Evolutionary conservation across 345 rosid species (phyloP).

Genomic region (Salix udensis): DNA sequence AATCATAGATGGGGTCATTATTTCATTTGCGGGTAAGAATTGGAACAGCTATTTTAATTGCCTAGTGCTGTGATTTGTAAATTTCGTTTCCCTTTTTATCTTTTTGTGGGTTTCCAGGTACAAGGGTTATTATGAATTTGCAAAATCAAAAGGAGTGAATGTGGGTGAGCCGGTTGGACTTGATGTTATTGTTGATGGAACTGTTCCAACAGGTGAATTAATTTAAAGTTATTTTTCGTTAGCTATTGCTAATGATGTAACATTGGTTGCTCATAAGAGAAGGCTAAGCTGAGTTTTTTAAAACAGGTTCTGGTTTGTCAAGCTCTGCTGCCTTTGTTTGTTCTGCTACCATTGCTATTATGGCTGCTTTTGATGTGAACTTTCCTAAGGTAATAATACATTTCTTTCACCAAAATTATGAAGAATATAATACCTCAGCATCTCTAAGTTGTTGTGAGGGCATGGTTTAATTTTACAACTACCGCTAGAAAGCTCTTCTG

Average conservation of each 20-base stretch:
- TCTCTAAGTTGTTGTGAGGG: neutral
- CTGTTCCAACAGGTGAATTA: slow-evolving; percentile 76
- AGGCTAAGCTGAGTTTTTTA: neutral
- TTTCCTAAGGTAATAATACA: slow-evolving; percentile 60
- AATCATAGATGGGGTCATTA: slow-evolving; percentile 95
- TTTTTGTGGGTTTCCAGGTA: slow-evolving; percentile 44
- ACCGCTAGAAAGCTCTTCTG: neutral
- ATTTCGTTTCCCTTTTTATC: neutral
- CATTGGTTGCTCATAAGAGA: neutral
- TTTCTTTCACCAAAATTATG: slow-evolving; percentile 1
- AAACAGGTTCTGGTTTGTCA: slow-evolving; percentile 83
- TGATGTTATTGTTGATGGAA: slow-evolving; percentile 86
- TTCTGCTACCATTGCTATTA: slow-evolving; percentile 84
- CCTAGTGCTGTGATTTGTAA: neutral
- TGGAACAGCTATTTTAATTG: neutral
- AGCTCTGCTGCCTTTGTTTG: slow-evolving; percentile 98
- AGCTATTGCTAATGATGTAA: neutral
- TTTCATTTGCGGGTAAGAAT: slow-evolving; percentile 84
- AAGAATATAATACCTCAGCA: neutral
- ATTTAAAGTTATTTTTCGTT: neutral
- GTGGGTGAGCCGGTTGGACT: slow-evolving; percentile 73
- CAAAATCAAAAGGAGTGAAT: slow-evolving; percentile 63
- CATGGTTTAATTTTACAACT: neutral
- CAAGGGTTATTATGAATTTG: slow-evolving; percentile 79
- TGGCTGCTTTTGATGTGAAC: slow-evolving; percentile 70